These are phyloP conservation scores for Suhomyces maxii DNA, from an alignment of 1,139 yeast species.

Conservation along the genomic window DNA sequence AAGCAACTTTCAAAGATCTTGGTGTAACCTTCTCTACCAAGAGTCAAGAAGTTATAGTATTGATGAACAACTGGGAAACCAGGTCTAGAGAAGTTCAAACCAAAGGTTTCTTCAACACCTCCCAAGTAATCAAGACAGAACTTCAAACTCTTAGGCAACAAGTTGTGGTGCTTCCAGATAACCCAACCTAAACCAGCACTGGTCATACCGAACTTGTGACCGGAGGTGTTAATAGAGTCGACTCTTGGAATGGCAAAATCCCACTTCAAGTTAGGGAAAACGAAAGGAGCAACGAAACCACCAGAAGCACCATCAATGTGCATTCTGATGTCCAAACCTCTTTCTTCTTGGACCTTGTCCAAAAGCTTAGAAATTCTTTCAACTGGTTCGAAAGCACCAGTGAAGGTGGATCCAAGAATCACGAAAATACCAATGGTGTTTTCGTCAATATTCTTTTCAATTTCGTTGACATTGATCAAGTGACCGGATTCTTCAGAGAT, in stretches of 20 bases:
- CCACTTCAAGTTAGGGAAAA: conserved; percentile 76
- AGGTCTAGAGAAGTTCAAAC: conserved; percentile 86
- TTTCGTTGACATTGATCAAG: conserved; percentile 58
- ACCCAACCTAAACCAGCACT: conserved; percentile 95
- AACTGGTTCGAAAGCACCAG: conserved; percentile 89
- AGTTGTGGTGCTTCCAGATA: conserved; percentile 66
- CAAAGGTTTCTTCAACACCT: conserved; percentile 84
- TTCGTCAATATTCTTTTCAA: conserved; percentile 73
- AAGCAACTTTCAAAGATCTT: conserved; percentile 63
- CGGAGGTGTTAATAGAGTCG: conserved; percentile 84
- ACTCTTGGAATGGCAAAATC: conserved; percentile 80
- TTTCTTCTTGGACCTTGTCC: conserved; percentile 67
- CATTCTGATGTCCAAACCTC: conserved; percentile 70
- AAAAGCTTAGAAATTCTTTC: conserved; percentile 56
- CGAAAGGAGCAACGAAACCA: conserved; percentile 83
- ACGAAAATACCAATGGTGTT: conserved; percentile 92
- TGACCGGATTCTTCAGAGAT: conserved; percentile 61
- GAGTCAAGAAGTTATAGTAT: conserved; percentile 72
- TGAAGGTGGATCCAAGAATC: conserved; percentile 86
- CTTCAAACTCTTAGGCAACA: conserved; percentile 68
- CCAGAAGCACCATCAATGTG: conserved; percentile 96
- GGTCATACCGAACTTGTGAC: conserved; percentile 89
- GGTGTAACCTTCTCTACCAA: conserved; percentile 71
- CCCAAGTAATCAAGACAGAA: conserved; percentile 85
- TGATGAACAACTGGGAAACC: conserved; percentile 90